Conservation (phyloP, 306 rosid species). For the Carpinus viminea region DNA sequence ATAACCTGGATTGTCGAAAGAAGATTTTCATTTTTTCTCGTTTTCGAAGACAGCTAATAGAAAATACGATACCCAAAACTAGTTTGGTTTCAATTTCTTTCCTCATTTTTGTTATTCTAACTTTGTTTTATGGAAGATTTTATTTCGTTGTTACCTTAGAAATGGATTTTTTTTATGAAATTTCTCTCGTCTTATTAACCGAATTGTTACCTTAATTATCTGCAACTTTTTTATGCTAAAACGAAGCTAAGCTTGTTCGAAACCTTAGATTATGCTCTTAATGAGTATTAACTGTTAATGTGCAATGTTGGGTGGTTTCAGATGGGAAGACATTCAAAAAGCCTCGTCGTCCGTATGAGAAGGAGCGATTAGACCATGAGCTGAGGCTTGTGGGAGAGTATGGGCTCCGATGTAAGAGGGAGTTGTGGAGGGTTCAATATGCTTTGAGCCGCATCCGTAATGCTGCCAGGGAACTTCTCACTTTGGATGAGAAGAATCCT, state of each 20-base stretch:
- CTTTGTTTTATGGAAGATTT: not conserved
- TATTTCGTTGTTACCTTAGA: not conserved
- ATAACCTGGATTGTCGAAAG: not conserved
- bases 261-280: not conserved
- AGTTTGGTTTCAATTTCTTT: not conserved
- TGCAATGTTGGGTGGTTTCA: slow-evolving; percentile 1
- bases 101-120: not conserved
- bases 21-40: not conserved
- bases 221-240: not conserved
- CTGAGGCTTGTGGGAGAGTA: slow-evolving; percentile 44
- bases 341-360: slow-evolving; percentile 43
- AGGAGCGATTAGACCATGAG: slow-evolving; percentile 44
- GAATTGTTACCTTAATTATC: not conserved
- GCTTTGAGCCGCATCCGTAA: slow-evolving; percentile 46
- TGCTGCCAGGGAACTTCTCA: slow-evolving; percentile 42
- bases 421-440: slow-evolving; percentile 48
- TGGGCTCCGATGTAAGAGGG: slow-evolving; percentile 45
- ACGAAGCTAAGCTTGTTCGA: not conserved
- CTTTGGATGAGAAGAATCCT: slow-evolving; percentile 41
- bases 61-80: not conserved
- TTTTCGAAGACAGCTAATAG: not conserved
- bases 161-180: not conserved
- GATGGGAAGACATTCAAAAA: slow-evolving; percentile 46
- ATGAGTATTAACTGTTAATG: not conserved
- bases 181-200: not conserved